A percentile compares a stretch with the other conserved stretches of the same genome.
Evolutionary conservation across 1,284 basidiomycete genomes (phyloP).

Genomic region (Amylostereum areolatum): DNA sequence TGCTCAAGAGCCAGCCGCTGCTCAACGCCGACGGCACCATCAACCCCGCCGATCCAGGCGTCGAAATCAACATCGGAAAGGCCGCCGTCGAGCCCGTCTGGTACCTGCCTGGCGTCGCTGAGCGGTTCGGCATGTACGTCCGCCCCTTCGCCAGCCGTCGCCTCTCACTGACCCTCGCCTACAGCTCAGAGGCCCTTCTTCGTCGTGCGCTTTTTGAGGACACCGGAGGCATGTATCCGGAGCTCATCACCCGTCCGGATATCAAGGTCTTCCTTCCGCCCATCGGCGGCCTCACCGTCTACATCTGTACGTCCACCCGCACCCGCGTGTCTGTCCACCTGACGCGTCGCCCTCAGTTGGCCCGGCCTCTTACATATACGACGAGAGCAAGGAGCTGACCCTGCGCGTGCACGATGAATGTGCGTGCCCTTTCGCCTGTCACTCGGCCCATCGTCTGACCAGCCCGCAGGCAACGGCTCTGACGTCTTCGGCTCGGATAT

Average conservation of each 20-base stretch:
- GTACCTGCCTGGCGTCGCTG: constrained; percentile 92
- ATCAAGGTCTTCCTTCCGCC: constrained; percentile 95
- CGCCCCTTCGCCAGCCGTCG: neutral
- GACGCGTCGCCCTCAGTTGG: constrained; percentile 49
- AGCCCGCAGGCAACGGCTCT: constrained; percentile 62
- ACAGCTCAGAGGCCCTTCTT: constrained; percentile 75
- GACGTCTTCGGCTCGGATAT: constrained; percentile 91
- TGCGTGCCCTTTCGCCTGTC: constrained; percentile 29
- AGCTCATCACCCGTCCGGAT: constrained; percentile 91
- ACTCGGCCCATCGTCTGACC: neutral
- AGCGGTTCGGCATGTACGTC: constrained; percentile 82
- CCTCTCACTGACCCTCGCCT: constrained; percentile 4
- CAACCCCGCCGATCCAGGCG: constrained; percentile 65
- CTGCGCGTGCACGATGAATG: constrained; percentile 94
- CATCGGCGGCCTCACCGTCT: constrained; percentile 88
- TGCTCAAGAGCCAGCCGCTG: constrained; percentile 58
- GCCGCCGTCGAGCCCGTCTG: constrained; percentile 91
- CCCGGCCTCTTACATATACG: constrained; percentile 71
- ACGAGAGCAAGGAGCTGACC: constrained; percentile 83
- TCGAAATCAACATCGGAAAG: constrained; percentile 85
- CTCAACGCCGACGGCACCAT: constrained; percentile 56
- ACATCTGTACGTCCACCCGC: constrained; percentile 64
- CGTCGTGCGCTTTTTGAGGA: constrained; percentile 92
- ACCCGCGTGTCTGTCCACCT: neutral
- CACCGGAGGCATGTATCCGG: constrained; percentile 94